Evolutionary conservation across 441 rosid species (phyloP), one percentile per base, ranked within the genome.

Genomic region (Sinapis alba): DNA sequence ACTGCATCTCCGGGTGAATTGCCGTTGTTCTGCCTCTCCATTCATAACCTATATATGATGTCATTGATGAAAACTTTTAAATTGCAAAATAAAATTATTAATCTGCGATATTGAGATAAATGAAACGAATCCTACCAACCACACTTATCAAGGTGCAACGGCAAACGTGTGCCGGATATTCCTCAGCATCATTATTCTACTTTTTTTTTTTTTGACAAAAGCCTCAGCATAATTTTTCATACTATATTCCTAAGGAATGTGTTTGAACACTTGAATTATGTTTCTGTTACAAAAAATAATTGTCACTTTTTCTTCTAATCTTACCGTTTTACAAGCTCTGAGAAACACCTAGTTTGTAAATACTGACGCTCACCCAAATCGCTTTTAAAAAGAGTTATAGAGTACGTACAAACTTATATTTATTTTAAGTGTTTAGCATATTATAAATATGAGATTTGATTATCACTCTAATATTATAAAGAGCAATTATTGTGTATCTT

Each of bases 121-220:
- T 50, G 15, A 12, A 45, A 36, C 50, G 67, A 70, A 71, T 65
- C 62, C 30, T 65, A 58, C 68, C 80, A 77, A 76, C 63, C 75
- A 63, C 18, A 69, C 51, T 54, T 30, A 50, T 71, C 63, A 65
- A 77, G 68, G 68, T 64, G 68, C 64, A 65, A 77, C n/a, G n/a
- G n/a, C n/a, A n/a, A n/a, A n/a, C 77, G 77, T 71, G 73, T 77
- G 73, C 72, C 73, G 77, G 80, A 77, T 77, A 71, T 77, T 77
- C 80, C 76, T 77, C 68, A 59, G 76, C 68, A 77, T 71, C 72
- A 65, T 50, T 34, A 36, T 45, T 45, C 53, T n/a, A n/a, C n/a
- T 41, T 13, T 16, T 41, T 38, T 1, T 38, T 12, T 1, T 34
- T 34, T 38, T 10, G 45, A 11, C 45, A 38, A 12, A 11, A 0